Conservation (phyloP, 2,329 filamentous ascomycete genomes). For the Biscogniauxia marginata region DNA sequence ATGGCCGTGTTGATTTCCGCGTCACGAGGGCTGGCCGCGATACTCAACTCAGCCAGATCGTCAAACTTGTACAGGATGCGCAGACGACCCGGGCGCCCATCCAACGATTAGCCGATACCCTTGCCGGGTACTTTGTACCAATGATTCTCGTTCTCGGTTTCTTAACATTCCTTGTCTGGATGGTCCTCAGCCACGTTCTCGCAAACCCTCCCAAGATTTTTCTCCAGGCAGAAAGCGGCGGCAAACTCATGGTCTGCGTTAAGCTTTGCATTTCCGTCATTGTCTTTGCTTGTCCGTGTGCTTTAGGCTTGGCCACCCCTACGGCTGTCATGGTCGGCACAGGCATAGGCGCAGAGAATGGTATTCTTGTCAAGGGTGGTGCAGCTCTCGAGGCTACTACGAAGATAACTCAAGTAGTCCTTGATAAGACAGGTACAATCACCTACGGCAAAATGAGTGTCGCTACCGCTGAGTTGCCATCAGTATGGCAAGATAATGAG, state of each 20-base stretch:
- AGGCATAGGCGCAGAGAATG: constrained; percentile 91
- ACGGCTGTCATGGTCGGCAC: constrained; percentile 99
- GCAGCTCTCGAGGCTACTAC: constrained; percentile 88
- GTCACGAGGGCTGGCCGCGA: constrained; percentile 91
- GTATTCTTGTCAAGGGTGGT: constrained; percentile 96
- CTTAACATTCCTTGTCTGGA: constrained; percentile 86
- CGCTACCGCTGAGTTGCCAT: constrained; percentile 64
- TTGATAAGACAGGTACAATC: constrained; percentile 95
- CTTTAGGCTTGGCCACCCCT: constrained; percentile 90
- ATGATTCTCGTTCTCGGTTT: constrained; percentile 82
- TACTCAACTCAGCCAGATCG: constrained; percentile 96
- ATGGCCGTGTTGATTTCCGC: constrained; percentile 86
- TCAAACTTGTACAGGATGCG: constrained; percentile 95
- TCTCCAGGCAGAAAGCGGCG: constrained; percentile 73
- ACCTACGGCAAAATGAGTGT: constrained; percentile 96
- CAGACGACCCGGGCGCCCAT: constrained; percentile 94
- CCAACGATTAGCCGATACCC: constrained; percentile 83
- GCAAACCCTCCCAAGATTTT: constrained; percentile 87
- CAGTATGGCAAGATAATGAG: constrained; percentile 67
- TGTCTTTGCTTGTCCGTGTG: constrained; percentile 96
- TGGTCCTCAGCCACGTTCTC: constrained; percentile 87
- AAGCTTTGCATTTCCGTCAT: constrained; percentile 98
- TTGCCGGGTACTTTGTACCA: constrained; percentile 93
- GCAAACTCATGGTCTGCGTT: constrained; percentile 92
- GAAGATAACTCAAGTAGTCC: constrained; percentile 82